phyloP scores from a whole-genome alignment of 805 yeast species.

The Cyberlindnera xylosilytica region DNA sequence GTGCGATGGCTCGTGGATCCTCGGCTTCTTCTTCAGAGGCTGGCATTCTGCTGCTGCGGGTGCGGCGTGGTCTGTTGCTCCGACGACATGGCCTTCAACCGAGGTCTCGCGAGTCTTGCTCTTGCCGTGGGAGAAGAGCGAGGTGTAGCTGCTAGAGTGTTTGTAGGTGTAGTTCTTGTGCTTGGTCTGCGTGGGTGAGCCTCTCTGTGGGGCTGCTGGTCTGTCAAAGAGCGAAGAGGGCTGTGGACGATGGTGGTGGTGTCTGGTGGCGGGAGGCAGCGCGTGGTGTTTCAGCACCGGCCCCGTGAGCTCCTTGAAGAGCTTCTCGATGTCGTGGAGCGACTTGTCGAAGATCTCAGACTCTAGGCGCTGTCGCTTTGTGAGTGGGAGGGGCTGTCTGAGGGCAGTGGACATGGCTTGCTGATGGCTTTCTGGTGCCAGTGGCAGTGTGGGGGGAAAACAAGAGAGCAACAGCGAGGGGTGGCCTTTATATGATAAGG shows the following conservation, averaged over 20 bases:
- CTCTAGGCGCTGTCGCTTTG: slow-evolving; percentile 9
- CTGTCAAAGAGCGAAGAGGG: slow-evolving; percentile 4
- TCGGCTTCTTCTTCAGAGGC: no score
- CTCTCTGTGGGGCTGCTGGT: not conserved
- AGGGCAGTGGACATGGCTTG: not conserved
- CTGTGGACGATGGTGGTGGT: not conserved
- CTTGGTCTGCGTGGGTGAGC: no score
- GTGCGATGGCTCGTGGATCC: no score
- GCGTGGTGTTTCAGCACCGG: not conserved
- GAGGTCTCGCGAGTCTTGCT: slow-evolving; percentile 7
- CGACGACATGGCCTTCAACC: not conserved
- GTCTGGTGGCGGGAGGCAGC: not conserved
- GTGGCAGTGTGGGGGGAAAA: no score
- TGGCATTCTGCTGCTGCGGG: no score
- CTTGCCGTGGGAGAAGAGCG: slow-evolving; percentile 5
- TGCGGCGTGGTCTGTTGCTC: not conserved
- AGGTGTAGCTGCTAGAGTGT: slow-evolving; percentile 7
- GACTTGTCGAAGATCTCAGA: slow-evolving; percentile 9
- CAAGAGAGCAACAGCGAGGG: no score
- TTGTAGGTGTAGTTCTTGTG: slow-evolving; percentile 5
- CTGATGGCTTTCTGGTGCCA: no score
- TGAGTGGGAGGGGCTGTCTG: not conserved
- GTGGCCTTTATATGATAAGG: no score
- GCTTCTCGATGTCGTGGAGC: slow-evolving; percentile 9
- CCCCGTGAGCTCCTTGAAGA: slow-evolving; percentile 5